Evolutionary conservation across 768 basidiomycete species (phyloP), one percentile per base, ranked within the genome.

Genomic region (Tremella yokohamensis): DNA sequence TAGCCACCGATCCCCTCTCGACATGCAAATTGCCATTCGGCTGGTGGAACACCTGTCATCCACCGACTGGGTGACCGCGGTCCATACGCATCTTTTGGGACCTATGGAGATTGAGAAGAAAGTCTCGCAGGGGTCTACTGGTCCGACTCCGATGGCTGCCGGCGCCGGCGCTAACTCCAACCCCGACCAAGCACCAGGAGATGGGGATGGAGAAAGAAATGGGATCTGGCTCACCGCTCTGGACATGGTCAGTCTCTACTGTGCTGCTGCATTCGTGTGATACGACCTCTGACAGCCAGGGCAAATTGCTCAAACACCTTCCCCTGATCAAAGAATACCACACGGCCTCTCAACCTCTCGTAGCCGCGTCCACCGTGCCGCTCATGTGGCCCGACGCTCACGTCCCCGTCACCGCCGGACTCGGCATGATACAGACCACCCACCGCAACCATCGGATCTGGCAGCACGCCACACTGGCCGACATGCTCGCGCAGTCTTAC

Each of bases 271-370:
- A n/a, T n/a, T n/a, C n/a, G n/a, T n/a, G n/a, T n/a, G n/a, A n/a
- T n/a, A n/a, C n/a, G n/a, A n/a, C n/a, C n/a, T n/a, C n/a, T 40
- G 39, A 40, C 39, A 11, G 11, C 18, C 12, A 40, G 39, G 18
- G 12, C 18, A n/a, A 22, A 8, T 15, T 45, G 22, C 22, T 45
- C n/a, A 45, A n/a, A 16, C n/a, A n/a, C 22, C 42, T 45, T 6
- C 42, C 42, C 22, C 42, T 45, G n/a, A 45, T 45, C n/a, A n/a
- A 8, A 45, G 42, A 45, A 16, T 45, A 45, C 22, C 42, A 45
- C 42, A 45, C n/a, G 22, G 42, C 42, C 6, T 45, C 42, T 4
- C 42, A 45, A 16, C 42, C 42, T 4, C 22, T 45, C 6, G 22
- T 45, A 40, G 18, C 11, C n/a, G 42, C 42, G n/a, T 4, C 22